Evolutionary conservation across 2,329 filamentous ascomycete genomes (phyloP).

Genomic region (Alternaria sp.): DNA sequence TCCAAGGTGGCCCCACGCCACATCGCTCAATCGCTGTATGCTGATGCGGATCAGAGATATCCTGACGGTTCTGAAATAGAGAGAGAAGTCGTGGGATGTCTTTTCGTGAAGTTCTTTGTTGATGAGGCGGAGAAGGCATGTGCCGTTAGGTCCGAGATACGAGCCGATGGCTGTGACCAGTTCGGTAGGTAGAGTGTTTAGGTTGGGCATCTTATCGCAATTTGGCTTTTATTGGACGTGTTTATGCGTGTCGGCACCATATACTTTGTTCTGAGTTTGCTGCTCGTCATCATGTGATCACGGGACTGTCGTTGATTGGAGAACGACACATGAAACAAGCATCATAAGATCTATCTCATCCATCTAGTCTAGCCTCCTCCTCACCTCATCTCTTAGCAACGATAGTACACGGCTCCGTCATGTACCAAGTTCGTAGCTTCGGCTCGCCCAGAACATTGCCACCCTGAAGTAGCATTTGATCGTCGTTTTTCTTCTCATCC

Average conservation of each 20-base stretch:
- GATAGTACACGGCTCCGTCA: constrained; percentile 54
- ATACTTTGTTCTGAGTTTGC: background rate
- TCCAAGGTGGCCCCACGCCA: too few species aligned
- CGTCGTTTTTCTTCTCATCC: constrained; percentile 29
- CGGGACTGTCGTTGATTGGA: too few species aligned
- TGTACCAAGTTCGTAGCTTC: constrained; percentile 53
- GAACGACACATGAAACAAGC: background rate
- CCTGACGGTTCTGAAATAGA: background rate
- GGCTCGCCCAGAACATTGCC: constrained; percentile 40
- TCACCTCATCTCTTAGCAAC: constrained; percentile 37
- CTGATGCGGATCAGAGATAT: background rate
- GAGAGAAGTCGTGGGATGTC: background rate
- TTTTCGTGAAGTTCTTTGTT: background rate
- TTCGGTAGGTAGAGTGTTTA: background rate
- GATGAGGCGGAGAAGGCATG: background rate
- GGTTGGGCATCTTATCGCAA: background rate
- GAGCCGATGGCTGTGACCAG: background rate
- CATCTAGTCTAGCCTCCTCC: background rate
- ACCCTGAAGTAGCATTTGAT: constrained; percentile 32
- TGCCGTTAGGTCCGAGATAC: too few species aligned
- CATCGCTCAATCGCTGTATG: background rate
- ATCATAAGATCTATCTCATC: background rate
- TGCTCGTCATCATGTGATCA: background rate
- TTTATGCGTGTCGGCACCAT: too few species aligned
- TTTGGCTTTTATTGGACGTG: too few species aligned